These are phyloP conservation scores for Debaryomyces fabryi DNA, from an alignment of 1,139 yeast species.

Conservation along the genomic window DNA sequence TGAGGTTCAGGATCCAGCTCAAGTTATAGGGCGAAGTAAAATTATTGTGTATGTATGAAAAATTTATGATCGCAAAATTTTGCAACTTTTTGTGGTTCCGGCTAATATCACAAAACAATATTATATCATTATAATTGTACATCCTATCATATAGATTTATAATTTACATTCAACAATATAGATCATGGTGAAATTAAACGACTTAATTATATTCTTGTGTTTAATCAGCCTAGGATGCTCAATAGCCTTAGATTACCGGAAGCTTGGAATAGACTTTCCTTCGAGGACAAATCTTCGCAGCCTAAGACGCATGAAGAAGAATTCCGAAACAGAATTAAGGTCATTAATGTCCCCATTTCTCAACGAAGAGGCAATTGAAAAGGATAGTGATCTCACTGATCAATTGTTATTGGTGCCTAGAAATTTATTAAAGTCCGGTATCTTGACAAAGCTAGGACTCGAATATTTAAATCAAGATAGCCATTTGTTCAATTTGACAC, in stretches of 20 bases:
- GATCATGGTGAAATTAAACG: conserved; percentile 1
- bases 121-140: not conserved
- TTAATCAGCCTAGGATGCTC: not conserved
- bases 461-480: conserved; percentile 18
- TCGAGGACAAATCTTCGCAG: conserved; percentile 1
- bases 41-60: conserved; percentile 37
- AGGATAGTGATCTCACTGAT: conserved; percentile 10
- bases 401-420: conserved; percentile 27
- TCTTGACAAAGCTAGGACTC: conserved; percentile 25
- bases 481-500: conserved; percentile 12
- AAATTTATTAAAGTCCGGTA: conserved; percentile 22
- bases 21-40: conserved; percentile 31
- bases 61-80: conserved; percentile 7
- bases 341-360: conserved; percentile 14
- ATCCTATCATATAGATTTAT: not conserved
- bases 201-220: not conserved
- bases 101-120: not conserved
- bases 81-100: conserved; percentile 9
- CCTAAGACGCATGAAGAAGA: conserved; percentile 16
- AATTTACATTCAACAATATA: not conserved
- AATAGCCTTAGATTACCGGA: conserved; percentile 1
- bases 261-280: conserved; percentile 5
- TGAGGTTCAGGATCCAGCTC: conserved; percentile 30
- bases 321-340: conserved; percentile 16
- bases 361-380: not conserved